Conservation (phyloP, 257 asterid genomes). For the Scutellaria baicalensis region DNA sequence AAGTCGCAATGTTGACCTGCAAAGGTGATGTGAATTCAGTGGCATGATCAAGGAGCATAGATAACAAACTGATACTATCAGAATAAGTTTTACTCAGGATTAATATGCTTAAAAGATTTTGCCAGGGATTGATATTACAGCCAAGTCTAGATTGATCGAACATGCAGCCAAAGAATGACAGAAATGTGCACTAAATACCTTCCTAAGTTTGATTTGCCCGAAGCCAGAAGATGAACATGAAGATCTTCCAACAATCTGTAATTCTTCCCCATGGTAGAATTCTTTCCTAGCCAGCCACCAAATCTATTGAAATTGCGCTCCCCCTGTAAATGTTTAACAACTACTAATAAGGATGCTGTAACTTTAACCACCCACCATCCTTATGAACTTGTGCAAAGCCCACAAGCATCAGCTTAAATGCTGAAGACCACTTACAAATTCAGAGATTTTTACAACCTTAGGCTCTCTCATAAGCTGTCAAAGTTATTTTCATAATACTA, state of each 20-base stretch:
- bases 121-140: not conserved
- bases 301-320: constrained; percentile 91
- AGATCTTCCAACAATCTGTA: constrained; percentile 84
- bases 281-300: constrained; percentile 99
- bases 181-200: constrained; percentile 40
- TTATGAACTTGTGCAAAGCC: not conserved
- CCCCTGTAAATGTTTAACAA: constrained; percentile 49
- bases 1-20: constrained; percentile 73
- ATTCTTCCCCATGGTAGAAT: constrained; percentile 83
- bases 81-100: not conserved
- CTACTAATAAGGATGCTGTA: not conserved
- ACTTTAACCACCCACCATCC: not conserved
- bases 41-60: constrained; percentile 1
- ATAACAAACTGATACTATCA: not conserved
- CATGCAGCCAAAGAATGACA: not conserved
- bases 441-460: not conserved
- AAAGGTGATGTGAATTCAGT: constrained; percentile 7
- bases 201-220: constrained; percentile 75
- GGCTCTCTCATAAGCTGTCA: not conserved
- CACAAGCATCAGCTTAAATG: not conserved
- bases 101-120: not conserved
- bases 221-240: constrained; percentile 90
- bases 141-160: not conserved
- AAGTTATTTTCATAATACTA: not conserved
- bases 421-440: not conserved